Percentiles rank a stretch among this genome's conserved stretches.
Evolutionary conservation across 2,329 filamentous ascomycete species (phyloP).

Genomic region (Phaeosphaeriaceae sp.): DNA sequence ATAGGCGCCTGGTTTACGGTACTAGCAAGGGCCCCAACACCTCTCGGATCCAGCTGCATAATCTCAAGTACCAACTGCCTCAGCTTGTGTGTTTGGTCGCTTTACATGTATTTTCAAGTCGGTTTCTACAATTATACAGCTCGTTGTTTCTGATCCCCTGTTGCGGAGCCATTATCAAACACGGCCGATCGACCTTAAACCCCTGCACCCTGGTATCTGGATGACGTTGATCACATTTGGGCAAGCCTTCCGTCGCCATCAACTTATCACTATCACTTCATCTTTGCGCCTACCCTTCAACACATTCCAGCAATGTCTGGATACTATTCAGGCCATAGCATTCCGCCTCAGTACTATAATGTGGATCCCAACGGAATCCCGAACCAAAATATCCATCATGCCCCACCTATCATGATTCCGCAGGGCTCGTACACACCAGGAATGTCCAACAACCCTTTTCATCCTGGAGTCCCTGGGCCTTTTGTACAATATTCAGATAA

Average conservation of each 20-base stretch:
- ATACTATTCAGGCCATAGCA: constrained; percentile 44
- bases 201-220: constrained; percentile 41
- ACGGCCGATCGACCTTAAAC: constrained; percentile 42
- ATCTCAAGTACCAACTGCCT: constrained; percentile 28
- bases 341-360: constrained; percentile 46
- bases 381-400: constrained; percentile 31
- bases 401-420: constrained; percentile 35
- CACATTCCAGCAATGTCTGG: constrained; percentile 43
- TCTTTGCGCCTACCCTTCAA: constrained; percentile 23
- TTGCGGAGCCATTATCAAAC: constrained; percentile 36
- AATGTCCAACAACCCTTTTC: constrained; percentile 40
- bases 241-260: constrained; percentile 34
- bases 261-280: constrained; percentile 19
- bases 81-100: constrained; percentile 26
- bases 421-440: constrained; percentile 37
- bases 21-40: constrained; percentile 44
- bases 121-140: constrained; percentile 23
- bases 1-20: constrained; percentile 41
- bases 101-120: constrained; percentile 19
- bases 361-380: constrained; percentile 35
- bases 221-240: constrained; percentile 48
- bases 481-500: constrained; percentile 42
- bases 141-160: constrained; percentile 36
- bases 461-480: constrained; percentile 35
- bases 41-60: constrained; percentile 35